Evolutionary conservation across 352 stramenopile species (phyloP).

Genomic region (Phytophthora podocarpi): DNA sequence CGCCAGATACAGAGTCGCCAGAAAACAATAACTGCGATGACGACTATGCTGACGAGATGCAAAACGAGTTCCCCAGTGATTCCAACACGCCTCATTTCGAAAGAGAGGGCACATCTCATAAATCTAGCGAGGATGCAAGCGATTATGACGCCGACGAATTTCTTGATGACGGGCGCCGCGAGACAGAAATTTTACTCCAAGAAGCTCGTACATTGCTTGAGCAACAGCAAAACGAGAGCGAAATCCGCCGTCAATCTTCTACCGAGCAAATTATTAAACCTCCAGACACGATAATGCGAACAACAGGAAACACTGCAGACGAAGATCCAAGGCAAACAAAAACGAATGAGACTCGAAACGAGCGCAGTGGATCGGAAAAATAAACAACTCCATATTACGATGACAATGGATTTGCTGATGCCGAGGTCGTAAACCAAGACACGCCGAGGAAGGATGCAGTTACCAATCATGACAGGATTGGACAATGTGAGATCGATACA

Average conservation of each 20-base stretch:
- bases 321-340: background rate
- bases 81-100: conserved; percentile 5
- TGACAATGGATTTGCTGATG: conserved; percentile 28
- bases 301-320: background rate
- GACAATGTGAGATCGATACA: conserved; percentile 10
- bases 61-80: conserved; percentile 24
- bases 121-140: conserved; percentile 6
- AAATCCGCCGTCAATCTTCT: background rate
- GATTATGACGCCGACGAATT: conserved; percentile 26
- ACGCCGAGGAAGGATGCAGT: no score
- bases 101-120: conserved; percentile 4
- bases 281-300: no score
- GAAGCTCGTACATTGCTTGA: conserved; percentile 47
- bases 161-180: conserved; percentile 28
- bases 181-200: conserved; percentile 46
- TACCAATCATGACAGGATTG: background rate
- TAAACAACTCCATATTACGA: conserved; percentile 17
- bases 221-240: conserved; percentile 14
- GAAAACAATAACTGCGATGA: conserved; percentile 14
- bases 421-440: conserved; percentile 2
- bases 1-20: background rate
- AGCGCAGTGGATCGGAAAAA: background rate
- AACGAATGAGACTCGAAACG: background rate
- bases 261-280: background rate
- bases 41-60: conserved; percentile 25